These are phyloP conservation scores for Colletotrichum lentis DNA, from an alignment of 2,329 filamentous ascomycete species.

Conservation along the genomic window DNA sequence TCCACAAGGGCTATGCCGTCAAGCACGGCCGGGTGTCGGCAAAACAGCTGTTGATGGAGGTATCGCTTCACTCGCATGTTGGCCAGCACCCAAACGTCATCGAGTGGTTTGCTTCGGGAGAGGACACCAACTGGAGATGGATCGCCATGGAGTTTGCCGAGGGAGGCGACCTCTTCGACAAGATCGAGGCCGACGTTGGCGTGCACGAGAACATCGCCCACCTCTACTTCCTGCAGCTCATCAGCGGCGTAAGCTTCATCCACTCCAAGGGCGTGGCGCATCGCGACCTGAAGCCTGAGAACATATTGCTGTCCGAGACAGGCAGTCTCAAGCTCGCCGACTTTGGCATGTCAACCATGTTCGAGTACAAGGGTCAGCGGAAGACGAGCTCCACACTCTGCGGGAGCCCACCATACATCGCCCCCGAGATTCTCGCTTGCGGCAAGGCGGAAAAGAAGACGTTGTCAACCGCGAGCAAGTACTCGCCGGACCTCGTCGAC, in stretches of 20 bases:
- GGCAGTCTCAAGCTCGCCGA: constrained; percentile 95
- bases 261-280: constrained; percentile 96
- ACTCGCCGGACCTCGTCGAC: constrained; percentile 82
- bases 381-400: constrained; percentile 90
- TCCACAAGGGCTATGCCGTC: constrained; percentile 94
- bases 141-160: constrained; percentile 98
- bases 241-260: constrained; percentile 92
- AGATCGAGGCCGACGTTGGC: constrained; percentile 96
- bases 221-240: constrained; percentile 92
- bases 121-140: constrained; percentile 90
- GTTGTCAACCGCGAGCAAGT: constrained; percentile 63
- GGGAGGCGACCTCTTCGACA: constrained; percentile 97
- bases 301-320: constrained; percentile 84
- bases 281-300: constrained; percentile 91
- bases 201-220: constrained; percentile 96
- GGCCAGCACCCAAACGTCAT: constrained; percentile 94
- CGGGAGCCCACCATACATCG: constrained; percentile 96
- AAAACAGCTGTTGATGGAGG: constrained; percentile 92
- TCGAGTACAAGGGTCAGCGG: constrained; percentile 83
- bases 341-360: constrained; percentile 94
- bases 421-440: constrained; percentile 82
- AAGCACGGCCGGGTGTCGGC: constrained; percentile 86
- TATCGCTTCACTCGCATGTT: constrained; percentile 86
- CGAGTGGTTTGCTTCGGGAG: constrained; percentile 86
- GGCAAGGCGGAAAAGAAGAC: constrained; percentile 54